phyloP scores from a whole-genome alignment of 257 asterid genomes.

The Coffea eugenioides region DNA sequence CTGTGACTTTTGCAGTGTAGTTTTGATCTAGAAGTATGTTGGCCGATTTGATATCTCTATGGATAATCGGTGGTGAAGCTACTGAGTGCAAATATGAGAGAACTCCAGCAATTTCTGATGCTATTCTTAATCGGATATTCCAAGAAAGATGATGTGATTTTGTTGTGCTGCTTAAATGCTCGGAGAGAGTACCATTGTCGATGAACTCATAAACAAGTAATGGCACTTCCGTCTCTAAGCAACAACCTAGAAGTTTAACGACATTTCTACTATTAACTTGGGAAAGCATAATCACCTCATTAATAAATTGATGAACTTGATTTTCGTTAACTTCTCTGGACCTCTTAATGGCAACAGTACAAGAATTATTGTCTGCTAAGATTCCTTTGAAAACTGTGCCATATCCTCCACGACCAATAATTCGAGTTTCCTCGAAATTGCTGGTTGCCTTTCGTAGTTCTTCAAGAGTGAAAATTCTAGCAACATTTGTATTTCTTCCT shows the following conservation, averaged over 20 bases:
- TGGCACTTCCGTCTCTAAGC: conserved; percentile 34
- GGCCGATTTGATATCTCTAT: conserved; percentile 34
- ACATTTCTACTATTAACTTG: conserved; percentile 30
- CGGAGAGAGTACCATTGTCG: conserved; percentile 25
- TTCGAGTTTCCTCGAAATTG: no score
- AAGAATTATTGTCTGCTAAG: neutral
- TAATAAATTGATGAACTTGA: conserved; percentile 36
- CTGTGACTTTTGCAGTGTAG: conserved; percentile 32
- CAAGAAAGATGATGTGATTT: conserved; percentile 21
- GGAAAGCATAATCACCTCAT: conserved; percentile 36
- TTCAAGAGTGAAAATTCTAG: conserved; percentile 6
- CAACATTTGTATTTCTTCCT: neutral
- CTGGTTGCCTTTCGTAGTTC: conserved; percentile 14
- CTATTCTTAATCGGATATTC: conserved; percentile 30
- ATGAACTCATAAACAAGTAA: conserved; percentile 37
- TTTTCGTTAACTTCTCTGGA: conserved; percentile 6
- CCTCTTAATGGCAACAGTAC: conserved; percentile 9
- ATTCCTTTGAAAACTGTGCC: conserved; percentile 21
- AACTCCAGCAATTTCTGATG: conserved; percentile 31
- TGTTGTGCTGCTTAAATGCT: conserved; percentile 24
- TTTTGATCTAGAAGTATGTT: conserved; percentile 35
- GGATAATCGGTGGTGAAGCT: conserved; percentile 41
- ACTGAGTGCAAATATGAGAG: conserved; percentile 33
- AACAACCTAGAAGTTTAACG: conserved; percentile 42
- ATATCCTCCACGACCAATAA: conserved; percentile 15